Conservation (phyloP, 2,329 filamentous ascomycete genomes). For the Massarina eburnea region DNA sequence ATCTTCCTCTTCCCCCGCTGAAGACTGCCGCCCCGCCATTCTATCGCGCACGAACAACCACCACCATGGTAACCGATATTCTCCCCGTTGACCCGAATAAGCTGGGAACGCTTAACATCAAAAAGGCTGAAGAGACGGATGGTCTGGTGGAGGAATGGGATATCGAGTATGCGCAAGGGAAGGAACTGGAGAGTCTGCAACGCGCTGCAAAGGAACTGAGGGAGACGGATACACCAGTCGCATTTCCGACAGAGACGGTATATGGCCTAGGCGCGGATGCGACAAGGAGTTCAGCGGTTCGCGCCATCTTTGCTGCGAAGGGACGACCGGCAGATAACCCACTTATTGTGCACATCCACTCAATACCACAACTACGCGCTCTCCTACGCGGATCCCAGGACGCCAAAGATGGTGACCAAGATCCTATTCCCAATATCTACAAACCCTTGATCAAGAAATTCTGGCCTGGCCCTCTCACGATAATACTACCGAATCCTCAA, state of each 20-base stretch:
- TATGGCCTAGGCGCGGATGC: conserved; percentile 97
- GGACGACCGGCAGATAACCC: conserved; percentile 91
- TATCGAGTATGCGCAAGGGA: conserved; percentile 38
- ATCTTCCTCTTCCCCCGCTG: conserved; percentile 26
- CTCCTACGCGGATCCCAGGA: conserved; percentile 51
- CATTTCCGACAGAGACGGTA: conserved; percentile 96
- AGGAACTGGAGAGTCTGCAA: conserved; percentile 57
- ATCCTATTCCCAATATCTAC: conserved; percentile 73
- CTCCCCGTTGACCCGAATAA: conserved; percentile 45
- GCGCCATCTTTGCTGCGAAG: conserved; percentile 91
- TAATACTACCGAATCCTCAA: conserved; percentile 77
- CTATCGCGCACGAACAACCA: conserved; percentile 2
- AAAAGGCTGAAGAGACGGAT: conserved; percentile 23
- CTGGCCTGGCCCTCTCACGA: conserved; percentile 94
- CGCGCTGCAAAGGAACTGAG: conserved; percentile 68
- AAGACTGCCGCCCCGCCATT: conserved; percentile 8
- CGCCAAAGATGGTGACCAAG: conserved; percentile 13
- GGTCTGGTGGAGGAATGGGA: conserved; percentile 40
- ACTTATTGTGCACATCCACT: conserved; percentile 88
- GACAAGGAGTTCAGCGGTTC: conserved; percentile 78
- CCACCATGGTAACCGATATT: conserved; percentile 41
- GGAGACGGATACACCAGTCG: conserved; percentile 73
- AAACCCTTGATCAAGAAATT: conserved; percentile 74
- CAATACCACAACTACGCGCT: conserved; percentile 71
- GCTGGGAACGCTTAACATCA: conserved; percentile 41